Evolutionary conservation across 345 rosid species (phyloP), one percentile per base, ranked within the genome.

Genomic region (Eucalyptus sp.): DNA sequence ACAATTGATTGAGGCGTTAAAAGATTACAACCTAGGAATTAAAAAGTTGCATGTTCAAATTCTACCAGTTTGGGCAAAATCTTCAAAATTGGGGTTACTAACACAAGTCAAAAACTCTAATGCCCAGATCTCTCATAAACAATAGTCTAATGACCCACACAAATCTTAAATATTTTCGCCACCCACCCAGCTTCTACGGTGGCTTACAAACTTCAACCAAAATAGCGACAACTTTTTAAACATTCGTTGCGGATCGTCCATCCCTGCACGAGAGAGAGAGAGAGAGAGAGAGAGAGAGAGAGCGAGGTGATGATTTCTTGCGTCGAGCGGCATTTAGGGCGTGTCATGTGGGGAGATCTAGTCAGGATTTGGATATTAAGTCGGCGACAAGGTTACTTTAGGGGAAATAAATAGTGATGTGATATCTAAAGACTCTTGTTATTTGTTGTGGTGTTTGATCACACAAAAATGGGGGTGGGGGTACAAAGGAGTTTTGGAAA

Each of bases 1-100:
- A 0, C 14, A 60, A 0, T 62, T 6, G 5, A 27, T 13, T 7
- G 17, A 64, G 5, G 0, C 0, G 0, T 64, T 29, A 64, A 64
- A 29, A 64, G 33, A 64, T 64, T 64, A 13, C 37, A n/a, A n/a
- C 0, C 33, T 0, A 13, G 18, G 33, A 64, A 3, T n/a, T 29
- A 6, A 29, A 54, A 64, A n/a, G n/a, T 37, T 37, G 41, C 71
- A 13, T 14, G 33, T 29, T 29, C 37, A 29, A n/a, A 29, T 29
- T 20, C 1, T 64, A 64, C 37, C 18, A 6, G 14, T 29, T 29
- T 4, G 0, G 1, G 0, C 27, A 56, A 22, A 56, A 9, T 56
- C 27, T 56, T 64, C 15, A n/a, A 64, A 64, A 64, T 29, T 0
- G 2, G 17, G 71, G 18, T n/a, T 29, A 64, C 1, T 13, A 29